phyloP scores from a whole-genome alignment of 352 stramenopile species.

The Elongisporangium senticosum region DNA sequence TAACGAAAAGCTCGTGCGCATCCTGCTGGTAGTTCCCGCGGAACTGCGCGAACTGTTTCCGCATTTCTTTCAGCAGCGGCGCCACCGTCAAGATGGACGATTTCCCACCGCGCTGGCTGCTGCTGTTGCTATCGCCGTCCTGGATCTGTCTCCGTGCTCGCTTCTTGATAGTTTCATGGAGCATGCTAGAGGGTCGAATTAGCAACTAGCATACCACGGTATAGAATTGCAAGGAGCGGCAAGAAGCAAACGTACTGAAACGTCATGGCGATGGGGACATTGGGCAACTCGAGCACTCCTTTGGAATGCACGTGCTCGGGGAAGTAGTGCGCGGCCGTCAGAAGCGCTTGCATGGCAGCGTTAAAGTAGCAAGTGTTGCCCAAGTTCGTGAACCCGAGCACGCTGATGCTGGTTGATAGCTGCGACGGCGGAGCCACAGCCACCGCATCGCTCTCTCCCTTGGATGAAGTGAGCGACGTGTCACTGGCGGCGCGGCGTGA shows the following conservation, averaged over 20 bases:
- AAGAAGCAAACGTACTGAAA: conserved; percentile 34
- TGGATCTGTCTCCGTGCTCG: conserved; percentile 23
- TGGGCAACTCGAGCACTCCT: conserved; percentile 50
- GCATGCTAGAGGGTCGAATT: conserved; percentile 22
- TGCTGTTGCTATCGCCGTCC: conserved; percentile 18
- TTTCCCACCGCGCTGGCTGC: conserved; percentile 11
- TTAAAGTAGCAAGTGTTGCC: conserved; percentile 95
- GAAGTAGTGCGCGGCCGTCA: conserved; percentile 82
- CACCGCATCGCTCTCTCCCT: neutral
- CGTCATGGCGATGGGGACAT: conserved; percentile 85
- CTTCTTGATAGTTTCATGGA: conserved; percentile 58
- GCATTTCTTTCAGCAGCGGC: conserved; percentile 58
- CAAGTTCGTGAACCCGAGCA: conserved; percentile 82
- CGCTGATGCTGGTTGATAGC: conserved; percentile 12
- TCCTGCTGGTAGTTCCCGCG: conserved; percentile 95
- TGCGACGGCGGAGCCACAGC: neutral
- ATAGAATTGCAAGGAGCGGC: neutral
- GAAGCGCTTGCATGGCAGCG: conserved; percentile 84
- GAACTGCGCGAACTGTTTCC: conserved; percentile 90
- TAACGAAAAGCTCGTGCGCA: conserved; percentile 93
- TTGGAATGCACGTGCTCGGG: conserved; percentile 43
- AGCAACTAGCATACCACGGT: conserved; percentile 5
- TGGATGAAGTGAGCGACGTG: neutral
- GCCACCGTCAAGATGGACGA: conserved; percentile 50
- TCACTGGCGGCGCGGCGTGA: neutral